Percentiles rank a stretch among this genome's conserved stretches.
Conservation (phyloP, 1,284 basidiomycete species). For the Amylostereum areolatum region DNA sequence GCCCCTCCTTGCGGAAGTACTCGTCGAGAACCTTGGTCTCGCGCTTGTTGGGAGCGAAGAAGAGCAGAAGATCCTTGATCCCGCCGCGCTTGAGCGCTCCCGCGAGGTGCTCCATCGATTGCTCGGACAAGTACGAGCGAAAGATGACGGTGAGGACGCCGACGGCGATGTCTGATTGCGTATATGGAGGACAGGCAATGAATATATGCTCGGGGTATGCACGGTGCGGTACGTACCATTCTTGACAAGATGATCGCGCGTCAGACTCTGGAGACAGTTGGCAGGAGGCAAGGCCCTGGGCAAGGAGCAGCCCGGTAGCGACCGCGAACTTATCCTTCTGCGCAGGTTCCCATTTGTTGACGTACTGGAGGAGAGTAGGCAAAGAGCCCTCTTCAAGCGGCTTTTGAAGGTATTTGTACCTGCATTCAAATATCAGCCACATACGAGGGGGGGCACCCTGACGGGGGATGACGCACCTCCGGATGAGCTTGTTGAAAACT, state of each 20-base stretch:
- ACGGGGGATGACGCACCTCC: constrained; percentile 52
- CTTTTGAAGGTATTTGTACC: constrained; percentile 98
- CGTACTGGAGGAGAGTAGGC: constrained; percentile 83
- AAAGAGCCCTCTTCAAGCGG: constrained; percentile 86
- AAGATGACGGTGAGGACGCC: constrained; percentile 77
- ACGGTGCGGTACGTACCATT: constrained; percentile 52
- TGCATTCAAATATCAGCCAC: constrained; percentile 22
- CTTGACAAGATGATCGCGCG: constrained; percentile 93
- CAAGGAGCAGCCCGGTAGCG: constrained; percentile 76
- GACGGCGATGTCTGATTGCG: constrained; percentile 61
- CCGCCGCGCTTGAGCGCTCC: constrained; percentile 74
- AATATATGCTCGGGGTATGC: background rate
- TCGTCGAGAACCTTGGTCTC: constrained; percentile 71
- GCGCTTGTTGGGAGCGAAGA: constrained; percentile 84
- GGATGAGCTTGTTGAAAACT: constrained; percentile 91
- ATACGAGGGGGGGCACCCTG: constrained; percentile 1
- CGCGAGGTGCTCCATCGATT: constrained; percentile 84
- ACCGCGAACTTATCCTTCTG: constrained; percentile 82
- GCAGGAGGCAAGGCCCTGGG: constrained; percentile 77
- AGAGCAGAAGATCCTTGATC: constrained; percentile 79
- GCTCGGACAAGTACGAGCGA: constrained; percentile 73
- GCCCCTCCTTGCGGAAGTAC: constrained; percentile 77
- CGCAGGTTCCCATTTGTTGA: constrained; percentile 72
- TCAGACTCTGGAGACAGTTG: constrained; percentile 73
- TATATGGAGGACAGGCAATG: constrained; percentile 1